A percentile compares a stretch with the other conserved stretches of the same genome.
Conservation (phyloP, 2,329 filamentous ascomycete species). For the Monosporascus sp. region DNA sequence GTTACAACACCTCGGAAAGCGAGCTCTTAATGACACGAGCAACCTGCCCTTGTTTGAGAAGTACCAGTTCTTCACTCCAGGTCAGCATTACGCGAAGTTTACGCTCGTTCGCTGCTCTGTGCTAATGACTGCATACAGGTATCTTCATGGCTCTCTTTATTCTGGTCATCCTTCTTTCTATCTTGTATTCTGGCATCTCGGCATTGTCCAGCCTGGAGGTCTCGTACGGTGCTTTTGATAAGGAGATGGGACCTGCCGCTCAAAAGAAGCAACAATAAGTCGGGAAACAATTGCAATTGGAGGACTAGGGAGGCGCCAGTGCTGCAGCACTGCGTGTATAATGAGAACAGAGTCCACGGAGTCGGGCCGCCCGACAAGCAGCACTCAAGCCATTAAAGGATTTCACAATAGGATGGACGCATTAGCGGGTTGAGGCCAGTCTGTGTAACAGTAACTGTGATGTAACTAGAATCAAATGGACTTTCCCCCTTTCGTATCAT, state of each 20-base stretch:
- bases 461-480: no score
- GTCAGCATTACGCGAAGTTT: constrained; percentile 40
- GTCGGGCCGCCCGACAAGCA: no score
- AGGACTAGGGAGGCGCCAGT: not conserved
- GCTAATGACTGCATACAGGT: constrained; percentile 43
- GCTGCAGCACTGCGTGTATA: constrained; percentile 3
- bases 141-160: constrained; percentile 83
- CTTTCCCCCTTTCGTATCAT: no score
- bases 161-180: constrained; percentile 64
- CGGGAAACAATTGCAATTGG: not conserved
- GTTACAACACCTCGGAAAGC: constrained; percentile 26
- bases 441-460: no score
- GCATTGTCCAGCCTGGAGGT: constrained; percentile 80
- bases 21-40: constrained; percentile 36
- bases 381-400: no score
- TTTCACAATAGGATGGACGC: no score
- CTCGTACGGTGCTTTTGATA: constrained; percentile 91
- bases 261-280: constrained; percentile 70
- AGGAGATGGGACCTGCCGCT: constrained; percentile 84
- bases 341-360: constrained; percentile 9
- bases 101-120: not conserved
- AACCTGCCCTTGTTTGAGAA: constrained; percentile 71
- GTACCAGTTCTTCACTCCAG: constrained; percentile 90
- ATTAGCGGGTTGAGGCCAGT: no score
- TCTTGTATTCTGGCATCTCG: constrained; percentile 72